Conservation (phyloP, 2,329 filamentous ascomycete species). For the Lachnellula hyalina region DNA sequence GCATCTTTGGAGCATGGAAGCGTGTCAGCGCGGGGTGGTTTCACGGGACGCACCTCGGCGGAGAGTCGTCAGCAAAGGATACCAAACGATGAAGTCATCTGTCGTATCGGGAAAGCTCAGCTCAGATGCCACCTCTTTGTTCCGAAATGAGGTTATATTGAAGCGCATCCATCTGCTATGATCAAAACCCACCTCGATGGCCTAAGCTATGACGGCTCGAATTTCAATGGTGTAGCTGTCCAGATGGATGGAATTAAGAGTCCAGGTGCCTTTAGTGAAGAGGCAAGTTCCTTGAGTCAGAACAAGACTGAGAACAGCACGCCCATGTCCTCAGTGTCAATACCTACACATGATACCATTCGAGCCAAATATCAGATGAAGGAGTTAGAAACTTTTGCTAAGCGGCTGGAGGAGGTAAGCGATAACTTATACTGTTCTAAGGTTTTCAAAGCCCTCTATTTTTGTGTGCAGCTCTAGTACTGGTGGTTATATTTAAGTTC, state of each 20-base stretch:
- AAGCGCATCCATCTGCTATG: too few species aligned
- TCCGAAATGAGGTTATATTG: not conserved
- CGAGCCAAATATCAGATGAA: conserved; percentile 10
- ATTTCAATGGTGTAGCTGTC: too few species aligned
- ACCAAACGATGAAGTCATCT: not conserved
- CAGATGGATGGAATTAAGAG: too few species aligned
- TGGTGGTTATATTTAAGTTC: not conserved
- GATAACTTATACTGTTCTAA: not conserved
- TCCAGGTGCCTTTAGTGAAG: not conserved
- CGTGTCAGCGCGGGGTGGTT: not conserved
- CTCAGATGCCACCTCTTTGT: not conserved
- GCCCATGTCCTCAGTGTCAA: not conserved
- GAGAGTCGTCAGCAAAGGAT: not conserved
- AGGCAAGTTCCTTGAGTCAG: not conserved
- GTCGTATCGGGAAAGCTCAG: not conserved
- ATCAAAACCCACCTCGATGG: too few species aligned
- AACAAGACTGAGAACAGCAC: conserved; percentile 1
- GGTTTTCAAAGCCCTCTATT: not conserved
- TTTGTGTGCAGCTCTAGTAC: not conserved
- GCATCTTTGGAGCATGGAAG: not conserved
- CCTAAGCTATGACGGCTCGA: too few species aligned
- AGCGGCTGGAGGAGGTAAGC: conserved; percentile 7
- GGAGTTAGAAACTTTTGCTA: conserved; percentile 6
- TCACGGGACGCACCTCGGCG: not conserved
- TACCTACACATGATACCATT: conserved; percentile 7